Evolutionary conservation across 306 rosid species (phyloP).

Genomic region (Mimosa pudica): DNA sequence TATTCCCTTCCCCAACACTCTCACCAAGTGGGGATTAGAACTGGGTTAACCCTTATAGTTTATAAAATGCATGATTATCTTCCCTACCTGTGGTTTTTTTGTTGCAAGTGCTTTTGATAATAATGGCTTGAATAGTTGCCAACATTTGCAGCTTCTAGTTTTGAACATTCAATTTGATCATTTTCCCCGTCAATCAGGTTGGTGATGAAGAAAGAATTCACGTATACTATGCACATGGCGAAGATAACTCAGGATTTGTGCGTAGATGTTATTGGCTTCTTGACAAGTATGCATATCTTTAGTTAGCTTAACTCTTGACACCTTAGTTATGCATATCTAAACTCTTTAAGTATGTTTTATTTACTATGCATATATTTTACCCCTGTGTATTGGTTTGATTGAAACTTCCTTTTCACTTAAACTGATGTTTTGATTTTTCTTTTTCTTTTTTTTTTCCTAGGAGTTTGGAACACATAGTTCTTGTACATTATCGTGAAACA

Average conservation of each 20-base stretch:
- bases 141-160: constrained; percentile 24
- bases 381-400: background rate
- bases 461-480: constrained; percentile 91
- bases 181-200: constrained; percentile 56
- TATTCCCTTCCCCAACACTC: too few relatives aligned
- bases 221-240: constrained; percentile 94
- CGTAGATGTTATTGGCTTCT: constrained; percentile 98
- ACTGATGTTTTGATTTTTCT: constrained; percentile 37
- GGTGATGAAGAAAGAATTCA: constrained; percentile 96
- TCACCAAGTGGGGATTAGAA: too few relatives aligned
- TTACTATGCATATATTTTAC: constrained; percentile 21
- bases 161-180: constrained; percentile 17
- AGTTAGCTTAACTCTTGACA: constrained; percentile 34
- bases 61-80: constrained; percentile 25
- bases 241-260: constrained; percentile 73
- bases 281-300: constrained; percentile 76
- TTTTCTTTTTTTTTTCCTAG: constrained; percentile 41
- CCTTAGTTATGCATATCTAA: constrained; percentile 5
- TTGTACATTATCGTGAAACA: constrained; percentile 97
- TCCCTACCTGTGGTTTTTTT: constrained; percentile 29
- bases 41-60: background rate
- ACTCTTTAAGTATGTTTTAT: constrained; percentile 27
- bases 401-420: constrained; percentile 13
- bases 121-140: constrained; percentile 19
- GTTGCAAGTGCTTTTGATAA: constrained; percentile 28